phyloP scores from a whole-genome alignment of 2,329 filamentous ascomycete species.

The Endothia cerciana region DNA sequence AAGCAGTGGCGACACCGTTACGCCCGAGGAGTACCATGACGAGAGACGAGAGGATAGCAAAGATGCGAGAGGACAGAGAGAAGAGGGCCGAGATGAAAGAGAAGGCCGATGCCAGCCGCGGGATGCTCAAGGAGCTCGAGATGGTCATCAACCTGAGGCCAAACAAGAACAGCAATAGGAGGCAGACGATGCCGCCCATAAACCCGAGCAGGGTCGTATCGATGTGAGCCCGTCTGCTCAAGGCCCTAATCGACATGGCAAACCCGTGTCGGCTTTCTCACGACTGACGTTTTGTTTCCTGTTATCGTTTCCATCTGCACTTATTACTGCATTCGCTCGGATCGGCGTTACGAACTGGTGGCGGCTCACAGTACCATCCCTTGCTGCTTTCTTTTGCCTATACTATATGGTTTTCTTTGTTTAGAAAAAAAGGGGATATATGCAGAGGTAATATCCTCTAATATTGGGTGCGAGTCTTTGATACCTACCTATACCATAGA shows the following conservation, averaged over 20 bases:
- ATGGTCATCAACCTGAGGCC: slow-evolving; percentile 73
- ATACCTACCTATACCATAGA: slow-evolving; percentile 22
- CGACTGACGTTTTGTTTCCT: slow-evolving; percentile 28
- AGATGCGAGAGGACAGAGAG: slow-evolving; percentile 85
- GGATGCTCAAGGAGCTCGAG: slow-evolving; percentile 92
- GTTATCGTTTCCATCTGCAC: slow-evolving; percentile 17
- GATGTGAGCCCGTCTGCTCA: slow-evolving; percentile 38
- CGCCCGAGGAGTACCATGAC: slow-evolving; percentile 73
- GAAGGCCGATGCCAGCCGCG: slow-evolving; percentile 78
- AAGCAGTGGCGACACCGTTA: slow-evolving; percentile 79
- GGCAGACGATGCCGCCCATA: slow-evolving; percentile 41
- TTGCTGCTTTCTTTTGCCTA: slow-evolving; percentile 2
- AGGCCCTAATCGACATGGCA: neutral
- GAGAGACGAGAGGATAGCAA: slow-evolving; percentile 83
- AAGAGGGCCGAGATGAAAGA: slow-evolving; percentile 73
- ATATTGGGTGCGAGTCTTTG: neutral
- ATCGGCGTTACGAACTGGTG: slow-evolving; percentile 22
- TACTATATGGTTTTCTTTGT: slow-evolving; percentile 7
- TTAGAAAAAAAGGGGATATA: slow-evolving; percentile 16
- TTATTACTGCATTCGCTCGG: slow-evolving; percentile 17
- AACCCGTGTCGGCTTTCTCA: slow-evolving; percentile 21
- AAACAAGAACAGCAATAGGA: slow-evolving; percentile 36
- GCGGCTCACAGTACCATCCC: slow-evolving; percentile 10
- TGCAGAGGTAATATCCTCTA: slow-evolving; percentile 8
- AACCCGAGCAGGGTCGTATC: slow-evolving; percentile 45